A percentile compares a stretch with the other conserved stretches of the same genome.
Evolutionary conservation across 1,284 basidiomycete species (phyloP).

Genomic region (Rhodotorula sp.): DNA sequence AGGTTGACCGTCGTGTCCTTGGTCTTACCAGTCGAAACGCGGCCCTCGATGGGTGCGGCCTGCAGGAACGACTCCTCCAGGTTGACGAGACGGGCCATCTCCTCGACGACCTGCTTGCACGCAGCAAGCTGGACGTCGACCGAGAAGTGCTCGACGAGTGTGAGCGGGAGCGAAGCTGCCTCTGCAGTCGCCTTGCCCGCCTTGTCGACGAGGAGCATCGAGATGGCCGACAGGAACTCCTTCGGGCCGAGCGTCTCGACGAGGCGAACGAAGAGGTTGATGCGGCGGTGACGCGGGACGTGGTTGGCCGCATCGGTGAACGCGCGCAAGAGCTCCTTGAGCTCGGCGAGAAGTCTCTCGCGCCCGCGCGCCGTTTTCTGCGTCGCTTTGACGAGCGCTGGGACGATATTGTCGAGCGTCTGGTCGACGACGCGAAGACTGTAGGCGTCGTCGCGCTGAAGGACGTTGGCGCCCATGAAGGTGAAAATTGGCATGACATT

Average conservation of each 20-base stretch:
- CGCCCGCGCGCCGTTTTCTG: constrained; percentile 38
- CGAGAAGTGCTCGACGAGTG: constrained; percentile 63
- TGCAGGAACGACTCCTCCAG: constrained; percentile 60
- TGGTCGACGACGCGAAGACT: constrained; percentile 90
- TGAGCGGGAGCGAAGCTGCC: constrained; percentile 59
- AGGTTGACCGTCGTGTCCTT: constrained; percentile 29
- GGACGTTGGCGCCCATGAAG: constrained; percentile 95
- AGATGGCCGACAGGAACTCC: constrained; percentile 79
- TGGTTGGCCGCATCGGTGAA: constrained; percentile 86
- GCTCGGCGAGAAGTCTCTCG: constrained; percentile 39
- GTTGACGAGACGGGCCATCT: constrained; percentile 62
- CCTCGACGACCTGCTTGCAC: constrained; percentile 65
- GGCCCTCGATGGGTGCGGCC: constrained; percentile 44
- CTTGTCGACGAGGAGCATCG: constrained; percentile 83
- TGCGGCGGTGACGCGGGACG: constrained; percentile 80
- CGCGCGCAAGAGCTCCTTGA: constrained; percentile 67
- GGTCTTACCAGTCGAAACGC: not conserved
- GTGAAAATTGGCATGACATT: constrained; percentile 99
- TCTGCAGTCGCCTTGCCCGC: constrained; percentile 63
- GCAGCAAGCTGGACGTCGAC: constrained; percentile 60
- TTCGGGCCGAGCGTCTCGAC: constrained; percentile 75
- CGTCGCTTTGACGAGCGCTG: constrained; percentile 76
- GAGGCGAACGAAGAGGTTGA: constrained; percentile 87
- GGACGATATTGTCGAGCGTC: constrained; percentile 90
- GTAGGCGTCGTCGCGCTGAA: constrained; percentile 93